These are phyloP conservation scores for Nicotiana rustica DNA, from an alignment of 305 asterid species.

Conservation along the genomic window DNA sequence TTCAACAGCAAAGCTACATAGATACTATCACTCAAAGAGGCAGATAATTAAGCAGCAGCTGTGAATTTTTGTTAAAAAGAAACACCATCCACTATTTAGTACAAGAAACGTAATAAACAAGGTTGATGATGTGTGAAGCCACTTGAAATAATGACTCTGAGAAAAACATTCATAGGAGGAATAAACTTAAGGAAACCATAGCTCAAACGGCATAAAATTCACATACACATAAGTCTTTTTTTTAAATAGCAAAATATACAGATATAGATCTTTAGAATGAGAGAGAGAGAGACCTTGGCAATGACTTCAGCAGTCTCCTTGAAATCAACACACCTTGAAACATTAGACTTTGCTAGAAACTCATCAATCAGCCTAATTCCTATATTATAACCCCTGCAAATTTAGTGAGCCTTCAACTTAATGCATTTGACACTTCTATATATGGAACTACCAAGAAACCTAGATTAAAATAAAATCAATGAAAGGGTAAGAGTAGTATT, in stretches of 20 bases:
- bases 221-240: not conserved
- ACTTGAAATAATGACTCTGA: not conserved
- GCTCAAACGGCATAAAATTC: conserved; percentile 20
- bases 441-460: not conserved
- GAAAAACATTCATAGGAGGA: not conserved
- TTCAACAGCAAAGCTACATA: conserved; percentile 15
- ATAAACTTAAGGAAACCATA: not conserved
- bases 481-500: conserved; percentile 4
- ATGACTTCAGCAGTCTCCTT: conserved; percentile 93
- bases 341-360: conserved; percentile 86
- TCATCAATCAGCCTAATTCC: conserved; percentile 86
- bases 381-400: conserved; percentile 84
- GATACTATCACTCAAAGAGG: not conserved
- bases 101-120: not conserved
- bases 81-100: not conserved
- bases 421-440: not conserved
- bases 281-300: conserved; percentile 66
- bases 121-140: conserved; percentile 17
- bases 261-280: not conserved
- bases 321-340: conserved; percentile 86
- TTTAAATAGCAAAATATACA: no score
- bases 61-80: not conserved
- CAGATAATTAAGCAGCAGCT: conserved; percentile 4
- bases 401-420: not conserved
- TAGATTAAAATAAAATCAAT: not conserved